phyloP scores from a whole-genome alignment of 2,329 filamentous ascomycete genomes.

The Paradendryphiella salina region DNA sequence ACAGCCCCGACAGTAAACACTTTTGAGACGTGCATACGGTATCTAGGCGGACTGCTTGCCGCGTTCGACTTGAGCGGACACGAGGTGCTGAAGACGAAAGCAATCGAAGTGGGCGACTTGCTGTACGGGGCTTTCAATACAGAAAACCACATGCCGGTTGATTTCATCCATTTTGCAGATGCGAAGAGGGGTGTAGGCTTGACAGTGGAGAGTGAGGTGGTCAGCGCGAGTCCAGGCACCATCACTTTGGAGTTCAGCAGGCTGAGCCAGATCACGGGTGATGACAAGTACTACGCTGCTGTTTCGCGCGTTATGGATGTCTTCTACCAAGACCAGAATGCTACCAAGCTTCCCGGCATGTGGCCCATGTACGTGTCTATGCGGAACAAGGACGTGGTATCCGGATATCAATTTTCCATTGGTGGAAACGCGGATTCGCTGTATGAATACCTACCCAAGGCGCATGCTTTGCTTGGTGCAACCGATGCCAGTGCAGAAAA shows the following conservation, averaged over 20 bases:
- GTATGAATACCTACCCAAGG: constrained; percentile 47
- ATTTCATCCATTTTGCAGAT: constrained; percentile 48
- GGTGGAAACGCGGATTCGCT: constrained; percentile 46
- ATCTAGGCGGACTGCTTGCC: constrained; percentile 44
- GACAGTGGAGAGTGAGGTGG: constrained; percentile 46
- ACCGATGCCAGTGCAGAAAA: constrained; percentile 53
- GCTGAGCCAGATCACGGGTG: constrained; percentile 43
- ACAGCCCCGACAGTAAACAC: constrained; percentile 51
- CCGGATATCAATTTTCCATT: constrained; percentile 40
- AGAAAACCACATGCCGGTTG: constrained; percentile 49
- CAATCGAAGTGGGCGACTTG: constrained; percentile 48
- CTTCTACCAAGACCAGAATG: constrained; percentile 38
- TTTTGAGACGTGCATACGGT: constrained; percentile 55
- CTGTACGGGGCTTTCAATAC: constrained; percentile 55
- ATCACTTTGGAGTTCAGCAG: constrained; percentile 49
- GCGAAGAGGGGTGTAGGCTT: constrained; percentile 39
- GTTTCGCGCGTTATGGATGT: constrained; percentile 41
- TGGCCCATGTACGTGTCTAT: constrained; percentile 48
- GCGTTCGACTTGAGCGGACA: constrained; percentile 46
- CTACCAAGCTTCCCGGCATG: constrained; percentile 43
- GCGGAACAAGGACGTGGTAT: constrained; percentile 33
- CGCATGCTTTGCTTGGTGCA: constrained; percentile 45
- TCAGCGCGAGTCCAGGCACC: constrained; percentile 54
- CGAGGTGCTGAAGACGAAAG: constrained; percentile 42
- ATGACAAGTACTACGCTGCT: constrained; percentile 45